Percentiles rank a stretch among this genome's conserved stretches.
These are phyloP conservation scores for Pyrenochaeta sp. DNA, from an alignment of 2,329 filamentous ascomycete genomes.

Conservation along the genomic window DNA sequence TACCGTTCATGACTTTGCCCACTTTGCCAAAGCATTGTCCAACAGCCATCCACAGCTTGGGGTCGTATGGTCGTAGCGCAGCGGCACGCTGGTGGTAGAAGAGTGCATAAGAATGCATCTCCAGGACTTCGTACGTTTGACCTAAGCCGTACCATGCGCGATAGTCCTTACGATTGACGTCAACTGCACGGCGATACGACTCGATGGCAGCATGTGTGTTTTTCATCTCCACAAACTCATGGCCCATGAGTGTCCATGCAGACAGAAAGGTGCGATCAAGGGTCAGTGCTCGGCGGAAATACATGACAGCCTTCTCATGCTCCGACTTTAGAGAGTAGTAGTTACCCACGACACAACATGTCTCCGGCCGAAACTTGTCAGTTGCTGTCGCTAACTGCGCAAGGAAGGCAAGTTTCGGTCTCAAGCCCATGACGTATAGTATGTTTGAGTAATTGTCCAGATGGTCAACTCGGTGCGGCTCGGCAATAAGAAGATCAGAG, in stretches of 20 bases:
- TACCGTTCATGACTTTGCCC: conserved; percentile 84
- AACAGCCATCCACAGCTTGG: conserved; percentile 98
- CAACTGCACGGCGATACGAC: conserved; percentile 92
- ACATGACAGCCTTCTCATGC: conserved; percentile 97
- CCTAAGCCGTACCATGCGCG: conserved; percentile 97
- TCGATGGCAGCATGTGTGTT: conserved; percentile 98
- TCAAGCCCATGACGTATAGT: conserved; percentile 87
- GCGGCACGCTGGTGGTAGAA: conserved; percentile 98
- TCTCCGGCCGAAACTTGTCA: conserved; percentile 96
- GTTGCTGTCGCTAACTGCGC: conserved; percentile 90
- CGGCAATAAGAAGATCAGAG: conserved; percentile 73
- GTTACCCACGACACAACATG: conserved; percentile 95
- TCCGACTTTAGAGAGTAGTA: conserved; percentile 95
- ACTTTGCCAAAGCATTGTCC: conserved; percentile 92
- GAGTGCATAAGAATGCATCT: conserved; percentile 96
- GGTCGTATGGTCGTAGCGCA: conserved; percentile 91
- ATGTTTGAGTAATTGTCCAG: conserved; percentile 98
- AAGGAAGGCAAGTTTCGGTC: conserved; percentile 90
- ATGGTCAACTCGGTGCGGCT: conserved; percentile 79
- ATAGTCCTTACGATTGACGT: conserved; percentile 95
- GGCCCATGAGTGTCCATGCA: conserved; percentile 98
- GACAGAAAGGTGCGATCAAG: conserved; percentile 90
- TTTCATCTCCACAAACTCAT: conserved; percentile 98
- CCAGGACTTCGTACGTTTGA: conserved; percentile 95
- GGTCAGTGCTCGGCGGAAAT: conserved; percentile 91